A percentile compares a stretch with the other conserved stretches of the same genome.
These are phyloP conservation scores for Globisporangium radiosum DNA, from an alignment of 352 stramenopile species.

Conservation along the genomic window DNA sequence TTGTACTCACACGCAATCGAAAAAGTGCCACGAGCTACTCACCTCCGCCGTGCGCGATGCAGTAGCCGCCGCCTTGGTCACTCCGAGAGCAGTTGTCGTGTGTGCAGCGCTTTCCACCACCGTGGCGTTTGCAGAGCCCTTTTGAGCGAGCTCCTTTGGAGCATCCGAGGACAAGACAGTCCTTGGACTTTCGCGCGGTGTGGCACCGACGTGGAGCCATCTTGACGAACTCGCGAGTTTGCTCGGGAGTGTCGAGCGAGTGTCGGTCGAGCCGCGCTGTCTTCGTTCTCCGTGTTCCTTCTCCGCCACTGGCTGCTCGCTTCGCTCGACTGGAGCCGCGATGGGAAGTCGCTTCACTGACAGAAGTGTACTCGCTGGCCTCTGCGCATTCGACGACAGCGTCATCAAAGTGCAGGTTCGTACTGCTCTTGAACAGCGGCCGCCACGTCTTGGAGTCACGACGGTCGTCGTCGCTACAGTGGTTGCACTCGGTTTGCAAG, in stretches of 20 bases:
- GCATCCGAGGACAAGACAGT: slow-evolving; percentile 63
- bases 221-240: not conserved
- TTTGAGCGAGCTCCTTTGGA: slow-evolving; percentile 69
- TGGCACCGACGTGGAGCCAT: slow-evolving; percentile 18
- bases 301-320: not conserved
- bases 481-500: not conserved
- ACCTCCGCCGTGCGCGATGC: slow-evolving; percentile 77
- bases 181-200: slow-evolving; percentile 56
- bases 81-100: slow-evolving; percentile 47
- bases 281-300: not conserved
- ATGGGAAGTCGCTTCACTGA: not conserved
- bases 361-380: not conserved
- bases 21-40: not conserved
- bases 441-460: not conserved
- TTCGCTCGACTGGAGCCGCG: not conserved
- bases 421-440: not conserved
- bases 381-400: not conserved
- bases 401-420: not conserved
- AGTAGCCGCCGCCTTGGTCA: slow-evolving; percentile 81
- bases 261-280: slow-evolving; percentile 19
- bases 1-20: too few species aligned
- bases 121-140: slow-evolving; percentile 82
- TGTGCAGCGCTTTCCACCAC: slow-evolving; percentile 74
- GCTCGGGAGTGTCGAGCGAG: slow-evolving; percentile 27
- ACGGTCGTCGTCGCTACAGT: not conserved